Base-by-base conservation (phyloP, 345 rosid species). In the Physaria fendleri region DNA sequence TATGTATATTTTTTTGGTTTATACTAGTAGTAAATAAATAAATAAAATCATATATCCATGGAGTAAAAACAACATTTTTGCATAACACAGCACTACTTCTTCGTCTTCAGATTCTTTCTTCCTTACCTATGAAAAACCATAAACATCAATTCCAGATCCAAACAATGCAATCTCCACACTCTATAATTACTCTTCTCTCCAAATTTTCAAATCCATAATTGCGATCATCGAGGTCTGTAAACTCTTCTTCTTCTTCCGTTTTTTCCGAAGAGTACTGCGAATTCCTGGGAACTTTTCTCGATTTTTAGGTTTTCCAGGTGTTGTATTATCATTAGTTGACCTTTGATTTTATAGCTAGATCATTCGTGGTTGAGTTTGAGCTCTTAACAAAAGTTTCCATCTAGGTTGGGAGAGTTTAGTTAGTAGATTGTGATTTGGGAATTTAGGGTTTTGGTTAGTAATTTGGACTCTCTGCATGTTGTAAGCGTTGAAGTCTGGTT, bases 21-120 rank as follows among this genome's bases (percentile, higher is more conserved):
- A n/a, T n/a, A n/a, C n/a, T n/a, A n/a, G n/a, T n/a, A n/a, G n/a
- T n/a, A n/a, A n/a, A n/a, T n/a, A n/a, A n/a, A n/a, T n/a, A n/a
- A n/a, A n/a, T n/a, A n/a, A n/a, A n/a, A n/a, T n/a, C n/a, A n/a
- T n/a, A n/a, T n/a, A n/a, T n/a, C n/a, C n/a, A n/a, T n/a, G n/a
- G n/a, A n/a, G n/a, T n/a, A n/a, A n/a, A n/a, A n/a, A n/a, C n/a
- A n/a, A n/a, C n/a, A n/a, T n/a, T n/a, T n/a, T 49, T n/a, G n/a
- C 59, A 40, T 63, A 41, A 4, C 69, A 46, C 64, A 22, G 69
- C 60, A 53, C 55, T n/a, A n/a, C n/a, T 52, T 54, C 69, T 59
- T 58, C 56, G 51, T 68, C 74, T 41, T 74, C 71, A 71, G 82
- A 76, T 81, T 78, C 85, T n/a, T n/a, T n/a, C n/a, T 75, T 65